Base-by-base conservation (phyloP, 805 yeast genomes). In the Grigorovia yakushimaensis region DNA sequence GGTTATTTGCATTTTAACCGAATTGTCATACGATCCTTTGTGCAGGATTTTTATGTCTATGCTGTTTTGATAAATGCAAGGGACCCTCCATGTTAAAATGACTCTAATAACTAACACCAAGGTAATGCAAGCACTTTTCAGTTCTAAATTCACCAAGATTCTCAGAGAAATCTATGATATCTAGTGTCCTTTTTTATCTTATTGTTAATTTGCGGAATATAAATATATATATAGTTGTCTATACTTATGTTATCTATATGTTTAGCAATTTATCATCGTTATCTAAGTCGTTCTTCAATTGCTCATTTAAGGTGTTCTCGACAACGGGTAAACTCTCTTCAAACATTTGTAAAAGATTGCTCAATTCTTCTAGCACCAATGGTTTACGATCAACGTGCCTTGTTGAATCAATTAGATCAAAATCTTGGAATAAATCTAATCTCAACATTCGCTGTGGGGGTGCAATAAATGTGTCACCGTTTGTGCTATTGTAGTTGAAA, bases 291-390 rank as follows among this genome's bases (percentile, higher is more conserved):
- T 33, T 33, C 17, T 21, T 39, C 19, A 60, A 39, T 44, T 59
- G 62, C 39, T 53, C 52, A 50, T 59, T 57, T 20, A 64, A 46
- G 0, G 65, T 54, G 35, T 49, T 51, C 42, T 64, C 66, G 37
- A 64, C 44, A 0, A 54, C 58, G 2, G 66, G 62, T 11, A 64
- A 41, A 5, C 61, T 59, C 5, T 60, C 64, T 38, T 62, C 66
- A 35, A 57, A 59, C 56, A 59, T 51, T 47, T 55, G 51, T 17
- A 64, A 51, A 24, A 64, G 50, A 6, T 46, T 45, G 43, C 59
- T 56, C 33, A 64, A 50, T 49, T 64, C 66, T n/a, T 56, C 49
- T 33, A 62, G 47, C n/a, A 62, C 61, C 11, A 50, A 53, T 18
- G 63, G 61, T 41, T 62, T 62, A 23, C 56, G 54, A 33, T 64